These are phyloP conservation scores for Plantago major DNA, from an alignment of 257 asterid species.

Conservation along the genomic window DNA sequence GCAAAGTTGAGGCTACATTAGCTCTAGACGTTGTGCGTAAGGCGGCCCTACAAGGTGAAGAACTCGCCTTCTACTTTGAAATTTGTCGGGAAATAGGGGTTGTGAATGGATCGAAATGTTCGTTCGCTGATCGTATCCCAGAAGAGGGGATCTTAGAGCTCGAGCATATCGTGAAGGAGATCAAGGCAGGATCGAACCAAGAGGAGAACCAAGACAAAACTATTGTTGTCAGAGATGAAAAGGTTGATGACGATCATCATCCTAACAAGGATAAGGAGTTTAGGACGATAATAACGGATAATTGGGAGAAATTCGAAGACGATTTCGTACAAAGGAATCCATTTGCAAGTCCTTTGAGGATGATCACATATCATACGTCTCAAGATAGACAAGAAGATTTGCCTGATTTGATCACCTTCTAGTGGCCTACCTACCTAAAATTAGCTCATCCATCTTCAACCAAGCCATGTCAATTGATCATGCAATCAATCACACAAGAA, in stretches of 20 bases:
- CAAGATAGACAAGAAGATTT: slow-evolving; percentile 11
- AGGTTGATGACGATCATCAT: background rate
- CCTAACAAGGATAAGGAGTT: background rate
- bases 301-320: slow-evolving; percentile 54
- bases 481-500: background rate
- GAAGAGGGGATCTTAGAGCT: slow-evolving; percentile 59
- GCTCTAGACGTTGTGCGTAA: slow-evolving; percentile 53
- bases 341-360: slow-evolving; percentile 12
- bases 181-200: slow-evolving; percentile 4
- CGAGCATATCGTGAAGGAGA: slow-evolving; percentile 47
- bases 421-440: background rate
- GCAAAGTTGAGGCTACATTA: slow-evolving; percentile 44
- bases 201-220: slow-evolving; percentile 22
- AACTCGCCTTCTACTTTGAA: slow-evolving; percentile 49
- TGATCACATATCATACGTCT: background rate
- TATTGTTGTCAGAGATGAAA: slow-evolving; percentile 15
- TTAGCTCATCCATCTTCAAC: background rate
- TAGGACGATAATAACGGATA: slow-evolving; percentile 37
- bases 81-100: slow-evolving; percentile 64
- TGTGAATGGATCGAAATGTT: slow-evolving; percentile 43
- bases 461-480: background rate
- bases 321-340: slow-evolving; percentile 26
- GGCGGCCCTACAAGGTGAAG: slow-evolving; percentile 54
- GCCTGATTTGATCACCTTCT: slow-evolving; percentile 48
- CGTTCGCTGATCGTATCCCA: slow-evolving; percentile 46